phyloP scores from a whole-genome alignment of 179 eudicot genomes.

The Kewa caespitosa region DNA sequence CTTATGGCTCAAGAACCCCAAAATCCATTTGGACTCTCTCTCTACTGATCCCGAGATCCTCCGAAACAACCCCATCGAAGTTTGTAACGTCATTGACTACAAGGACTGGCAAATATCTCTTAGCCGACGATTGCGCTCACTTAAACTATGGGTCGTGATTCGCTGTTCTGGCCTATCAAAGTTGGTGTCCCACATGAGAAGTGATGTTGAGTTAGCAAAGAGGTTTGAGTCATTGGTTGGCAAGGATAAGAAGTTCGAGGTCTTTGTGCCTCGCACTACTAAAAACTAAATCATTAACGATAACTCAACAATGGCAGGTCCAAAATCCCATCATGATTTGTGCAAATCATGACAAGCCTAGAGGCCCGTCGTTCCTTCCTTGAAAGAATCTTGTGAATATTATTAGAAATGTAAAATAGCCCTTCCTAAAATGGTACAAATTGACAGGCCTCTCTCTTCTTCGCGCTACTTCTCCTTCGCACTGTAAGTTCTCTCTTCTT shows the following conservation, averaged over 20 bases:
- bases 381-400: too few relatives aligned
- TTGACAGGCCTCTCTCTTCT: too few relatives aligned
- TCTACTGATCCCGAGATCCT: constrained; percentile 28
- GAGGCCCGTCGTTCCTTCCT: too few relatives aligned
- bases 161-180: constrained; percentile 28
- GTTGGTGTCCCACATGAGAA: constrained; percentile 25
- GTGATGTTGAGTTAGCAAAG: constrained; percentile 29
- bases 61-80: constrained; percentile 15
- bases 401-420: too few relatives aligned
- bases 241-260: constrained; percentile 30
- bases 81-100: constrained; percentile 33
- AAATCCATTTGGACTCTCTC: constrained; percentile 19
- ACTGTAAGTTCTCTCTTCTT: too few relatives aligned
- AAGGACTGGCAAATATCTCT: constrained; percentile 42
- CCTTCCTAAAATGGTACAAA: too few relatives aligned
- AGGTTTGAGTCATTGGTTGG: constrained; percentile 26
- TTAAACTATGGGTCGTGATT: constrained; percentile 41
- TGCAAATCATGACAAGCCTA: too few relatives aligned
- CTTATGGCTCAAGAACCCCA: constrained; percentile 33
- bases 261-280: constrained; percentile 37
- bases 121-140: constrained; percentile 32
- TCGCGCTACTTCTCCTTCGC: too few relatives aligned
- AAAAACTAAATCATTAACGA: too few relatives aligned
- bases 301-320: too few relatives aligned
- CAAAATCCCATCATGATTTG: too few relatives aligned